Evolutionary conservation across 208 protist species (phyloP).

Genomic region (Blastocrithidia nonstop): DNA sequence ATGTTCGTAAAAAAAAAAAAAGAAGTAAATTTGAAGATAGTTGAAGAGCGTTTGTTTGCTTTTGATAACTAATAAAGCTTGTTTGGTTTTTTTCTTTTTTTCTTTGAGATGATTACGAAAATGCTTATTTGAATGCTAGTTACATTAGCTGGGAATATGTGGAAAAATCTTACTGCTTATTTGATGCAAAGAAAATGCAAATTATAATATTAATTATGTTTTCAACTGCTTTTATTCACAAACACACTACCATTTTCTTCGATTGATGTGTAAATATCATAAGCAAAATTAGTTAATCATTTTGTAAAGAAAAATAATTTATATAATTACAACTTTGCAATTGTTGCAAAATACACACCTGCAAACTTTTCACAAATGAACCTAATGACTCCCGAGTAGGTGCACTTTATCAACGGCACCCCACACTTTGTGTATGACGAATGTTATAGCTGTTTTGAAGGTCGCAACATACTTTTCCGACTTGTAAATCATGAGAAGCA

Average conservation of each 20-base stretch:
- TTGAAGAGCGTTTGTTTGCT: constrained; percentile 6
- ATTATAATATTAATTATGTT: too few species aligned
- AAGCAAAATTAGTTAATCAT: too few species aligned
- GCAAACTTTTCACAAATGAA: constrained; percentile 14
- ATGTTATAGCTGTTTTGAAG: constrained; percentile 49
- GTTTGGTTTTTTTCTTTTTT: background rate
- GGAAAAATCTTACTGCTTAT: too few species aligned
- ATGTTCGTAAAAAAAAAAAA: background rate
- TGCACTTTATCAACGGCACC: constrained; percentile 15
- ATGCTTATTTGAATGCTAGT: too few species aligned
- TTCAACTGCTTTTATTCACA: too few species aligned
- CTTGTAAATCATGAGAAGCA: constrained; percentile 26
- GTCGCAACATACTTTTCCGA: constrained; percentile 40
- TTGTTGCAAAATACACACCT: constrained; percentile 1
- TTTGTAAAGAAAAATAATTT: too few species aligned
- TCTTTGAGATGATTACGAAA: too few species aligned
- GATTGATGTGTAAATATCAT: too few species aligned
- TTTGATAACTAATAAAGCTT: constrained; percentile 1
- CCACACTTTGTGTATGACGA: constrained; percentile 24
- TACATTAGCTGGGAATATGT: too few species aligned
- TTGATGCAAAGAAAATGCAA: too few species aligned
- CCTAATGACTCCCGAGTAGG: constrained; percentile 11
- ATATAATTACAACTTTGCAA: too few species aligned
- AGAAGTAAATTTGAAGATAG: background rate
- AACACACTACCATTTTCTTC: too few species aligned